Percentiles rank a stretch among this genome's conserved stretches.
Evolutionary conservation across 2,329 filamentous ascomycete species (phyloP).

Genomic region (Cladosporium sp.): DNA sequence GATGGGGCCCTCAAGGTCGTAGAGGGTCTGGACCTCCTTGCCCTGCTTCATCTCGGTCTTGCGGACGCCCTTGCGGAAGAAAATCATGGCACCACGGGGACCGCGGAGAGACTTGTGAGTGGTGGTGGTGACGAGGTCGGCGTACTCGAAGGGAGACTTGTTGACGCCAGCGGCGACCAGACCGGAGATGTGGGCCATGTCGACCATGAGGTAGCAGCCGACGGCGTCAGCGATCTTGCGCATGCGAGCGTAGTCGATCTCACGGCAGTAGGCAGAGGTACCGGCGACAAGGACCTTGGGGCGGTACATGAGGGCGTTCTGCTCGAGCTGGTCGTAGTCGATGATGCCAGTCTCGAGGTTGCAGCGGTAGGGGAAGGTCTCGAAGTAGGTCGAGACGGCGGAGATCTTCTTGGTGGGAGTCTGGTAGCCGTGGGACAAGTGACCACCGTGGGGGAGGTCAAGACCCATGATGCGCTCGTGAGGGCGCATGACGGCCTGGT

Average conservation of each 20-base stretch:
- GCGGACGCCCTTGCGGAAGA: conserved; percentile 96
- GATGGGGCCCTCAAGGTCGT: conserved; percentile 92
- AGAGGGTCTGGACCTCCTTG: conserved; percentile 68
- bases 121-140: conserved; percentile 96
- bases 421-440: conserved; percentile 95
- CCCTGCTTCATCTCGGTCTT: conserved; percentile 86
- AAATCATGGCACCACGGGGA: conserved; percentile 98
- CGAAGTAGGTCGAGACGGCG: conserved; percentile 96
- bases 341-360: conserved; percentile 89
- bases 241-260: conserved; percentile 97
- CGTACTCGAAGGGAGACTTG: conserved; percentile 84
- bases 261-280: conserved; percentile 95
- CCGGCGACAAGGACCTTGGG: conserved; percentile 95
- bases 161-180: conserved; percentile 91
- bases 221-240: conserved; percentile 90
- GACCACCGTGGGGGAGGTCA: conserved; percentile 92
- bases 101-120: conserved; percentile 99
- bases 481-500: conserved; percentile 85
- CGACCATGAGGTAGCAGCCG: conserved; percentile 89
- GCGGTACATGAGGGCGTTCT: conserved; percentile 85
- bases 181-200: conserved; percentile 99
- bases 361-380: conserved; percentile 95
- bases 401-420: conserved; percentile 82
- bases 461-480: conserved; percentile 97
- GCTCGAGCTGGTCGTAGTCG: conserved; percentile 89